These are phyloP conservation scores for Aspergillus sp. DNA, from an alignment of 2,329 filamentous ascomycete species.

Conservation along the genomic window DNA sequence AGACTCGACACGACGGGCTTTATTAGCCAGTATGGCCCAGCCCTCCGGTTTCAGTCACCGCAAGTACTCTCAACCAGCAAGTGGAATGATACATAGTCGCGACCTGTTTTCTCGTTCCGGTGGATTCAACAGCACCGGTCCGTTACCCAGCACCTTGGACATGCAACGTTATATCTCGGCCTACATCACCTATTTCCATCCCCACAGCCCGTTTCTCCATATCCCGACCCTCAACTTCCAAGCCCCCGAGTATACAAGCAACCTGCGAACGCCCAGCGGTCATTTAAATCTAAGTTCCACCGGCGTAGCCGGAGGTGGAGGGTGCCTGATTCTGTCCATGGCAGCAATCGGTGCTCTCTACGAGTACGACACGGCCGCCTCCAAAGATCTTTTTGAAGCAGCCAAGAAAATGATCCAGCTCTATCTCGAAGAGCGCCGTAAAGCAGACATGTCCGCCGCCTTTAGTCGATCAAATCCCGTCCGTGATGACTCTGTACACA, in stretches of 20 bases:
- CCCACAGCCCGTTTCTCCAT: conserved; percentile 91
- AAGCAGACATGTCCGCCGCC: conserved; percentile 68
- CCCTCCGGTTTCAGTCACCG: conserved; percentile 53
- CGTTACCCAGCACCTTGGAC: conserved; percentile 74
- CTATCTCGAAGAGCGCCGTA: conserved; percentile 86
- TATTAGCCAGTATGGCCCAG: conserved; percentile 59
- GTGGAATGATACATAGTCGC: conserved; percentile 43
- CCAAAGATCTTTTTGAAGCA: conserved; percentile 82
- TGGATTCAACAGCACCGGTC: conserved; percentile 40
- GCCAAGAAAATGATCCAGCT: conserved; percentile 93
- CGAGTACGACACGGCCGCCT: conserved; percentile 74
- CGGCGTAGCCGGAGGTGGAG: conserved; percentile 67
- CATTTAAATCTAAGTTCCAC: conserved; percentile 49
- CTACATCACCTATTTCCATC: conserved; percentile 89
- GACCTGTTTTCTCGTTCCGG: conserved; percentile 30
- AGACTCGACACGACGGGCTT: conserved; percentile 60
- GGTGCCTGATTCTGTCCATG: conserved; percentile 83
- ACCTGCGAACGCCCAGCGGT: conserved; percentile 53
- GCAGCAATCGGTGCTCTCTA: conserved; percentile 83
- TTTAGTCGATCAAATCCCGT: conserved; percentile 49
- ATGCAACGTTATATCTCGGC: conserved; percentile 86
- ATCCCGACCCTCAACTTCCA: conserved; percentile 90
- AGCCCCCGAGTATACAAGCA: conserved; percentile 60
- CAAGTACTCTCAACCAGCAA: conserved; percentile 56
- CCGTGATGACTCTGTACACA: conserved; percentile 62